Evolutionary conservation across 129 eudicot species (phyloP).

Genomic region (Arctium minus): DNA sequence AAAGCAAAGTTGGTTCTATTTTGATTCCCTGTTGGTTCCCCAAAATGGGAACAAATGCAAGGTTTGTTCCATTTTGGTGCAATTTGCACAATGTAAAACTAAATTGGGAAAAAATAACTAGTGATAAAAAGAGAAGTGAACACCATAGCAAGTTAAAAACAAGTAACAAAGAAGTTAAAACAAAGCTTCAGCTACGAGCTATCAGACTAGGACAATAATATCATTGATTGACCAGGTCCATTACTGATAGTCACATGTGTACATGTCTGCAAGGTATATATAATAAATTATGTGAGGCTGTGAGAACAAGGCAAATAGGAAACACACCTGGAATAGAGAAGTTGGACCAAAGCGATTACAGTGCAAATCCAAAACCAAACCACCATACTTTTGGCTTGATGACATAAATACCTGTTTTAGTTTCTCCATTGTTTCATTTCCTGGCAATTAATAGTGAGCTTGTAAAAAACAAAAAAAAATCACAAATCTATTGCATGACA

Average conservation of each 20-base stretch:
- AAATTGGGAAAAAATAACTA: background rate
- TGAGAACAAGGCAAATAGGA: background rate
- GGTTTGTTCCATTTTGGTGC: background rate
- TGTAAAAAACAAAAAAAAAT: background rate
- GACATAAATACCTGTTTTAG: constrained; percentile 61
- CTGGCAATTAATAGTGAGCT: constrained; percentile 34
- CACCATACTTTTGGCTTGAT: constrained; percentile 76
- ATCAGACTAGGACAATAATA: background rate
- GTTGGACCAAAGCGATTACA: constrained; percentile 80
- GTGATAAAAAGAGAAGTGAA: background rate
- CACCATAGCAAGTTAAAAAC: background rate
- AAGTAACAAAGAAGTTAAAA: background rate
- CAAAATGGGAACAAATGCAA: background rate
- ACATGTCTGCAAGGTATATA: background rate
- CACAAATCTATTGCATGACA: background rate
- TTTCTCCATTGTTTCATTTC: constrained; percentile 76
- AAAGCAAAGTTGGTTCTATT: background rate
- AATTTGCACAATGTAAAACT: background rate
- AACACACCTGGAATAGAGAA: constrained; percentile 71
- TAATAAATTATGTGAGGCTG: background rate
- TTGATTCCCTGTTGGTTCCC: background rate
- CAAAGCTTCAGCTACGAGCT: background rate
- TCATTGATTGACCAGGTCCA: background rate
- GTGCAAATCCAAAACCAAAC: constrained; percentile 82
- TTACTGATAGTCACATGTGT: background rate